These are phyloP conservation scores for Oryza meridionalis DNA, from an alignment of 176 grass and related monocot genomes.

Conservation along the genomic window DNA sequence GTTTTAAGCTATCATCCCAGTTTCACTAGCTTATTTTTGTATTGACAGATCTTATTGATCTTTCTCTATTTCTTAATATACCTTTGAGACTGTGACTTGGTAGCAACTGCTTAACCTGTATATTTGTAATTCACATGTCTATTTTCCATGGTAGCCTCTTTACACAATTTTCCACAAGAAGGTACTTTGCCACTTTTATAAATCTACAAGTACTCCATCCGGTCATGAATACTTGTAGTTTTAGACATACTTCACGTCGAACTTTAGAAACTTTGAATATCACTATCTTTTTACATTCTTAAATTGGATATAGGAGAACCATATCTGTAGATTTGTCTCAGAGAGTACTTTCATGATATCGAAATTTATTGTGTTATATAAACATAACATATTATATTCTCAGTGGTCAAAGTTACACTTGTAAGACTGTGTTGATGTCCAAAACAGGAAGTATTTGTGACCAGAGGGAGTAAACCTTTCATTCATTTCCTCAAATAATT, in stretches of 20 bases:
- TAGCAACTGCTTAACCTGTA: constrained; percentile 17
- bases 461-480: background rate
- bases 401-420: background rate
- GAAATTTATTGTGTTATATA: background rate
- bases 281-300: background rate
- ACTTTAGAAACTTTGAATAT: background rate
- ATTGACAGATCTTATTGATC: background rate
- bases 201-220: background rate
- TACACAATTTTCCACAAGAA: constrained; percentile 11
- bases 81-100: background rate
- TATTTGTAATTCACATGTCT: constrained; percentile 30
- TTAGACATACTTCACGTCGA: background rate
- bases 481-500: constrained; percentile 9
- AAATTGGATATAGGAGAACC: background rate
- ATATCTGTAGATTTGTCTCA: background rate
- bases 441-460: background rate
- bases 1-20: background rate
- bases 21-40: constrained; percentile 20
- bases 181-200: background rate
- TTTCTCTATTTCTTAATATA: constrained; percentile 7
- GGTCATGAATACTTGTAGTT: background rate
- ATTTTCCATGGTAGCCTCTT: constrained; percentile 4
- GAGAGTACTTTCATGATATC: background rate
- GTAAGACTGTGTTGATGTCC: background rate
- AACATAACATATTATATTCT: background rate